Evolutionary conservation across 2,329 filamentous ascomycete genomes (phyloP).

Genomic region (Ceratocystis cubensis): DNA sequence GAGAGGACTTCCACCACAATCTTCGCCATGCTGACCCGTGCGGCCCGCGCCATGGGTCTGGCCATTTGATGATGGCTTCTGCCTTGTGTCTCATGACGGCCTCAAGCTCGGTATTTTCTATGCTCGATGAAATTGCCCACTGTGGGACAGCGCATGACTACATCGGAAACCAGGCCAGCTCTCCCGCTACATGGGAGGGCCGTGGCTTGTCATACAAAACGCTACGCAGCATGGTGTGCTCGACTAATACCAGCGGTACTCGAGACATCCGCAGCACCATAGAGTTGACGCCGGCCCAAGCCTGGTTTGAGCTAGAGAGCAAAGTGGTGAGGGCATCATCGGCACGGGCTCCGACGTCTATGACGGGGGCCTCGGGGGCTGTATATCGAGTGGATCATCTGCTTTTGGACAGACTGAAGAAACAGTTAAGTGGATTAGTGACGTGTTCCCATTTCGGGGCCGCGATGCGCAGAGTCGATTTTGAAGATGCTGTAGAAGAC

Average conservation of each 20-base stretch:
- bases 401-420: conserved; percentile 16
- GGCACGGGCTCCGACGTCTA: not conserved
- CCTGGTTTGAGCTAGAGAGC: conserved; percentile 20
- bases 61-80: conserved; percentile 19
- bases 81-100: conserved; percentile 17
- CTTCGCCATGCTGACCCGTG: not conserved
- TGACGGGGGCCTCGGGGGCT: not conserved
- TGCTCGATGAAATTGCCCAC: conserved; percentile 15
- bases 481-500: conserved; percentile 17
- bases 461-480: conserved; percentile 12
- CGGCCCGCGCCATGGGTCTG: conserved; percentile 13
- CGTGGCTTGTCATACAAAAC: conserved; percentile 17
- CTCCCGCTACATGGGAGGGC: conserved; percentile 17
- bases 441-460: conserved; percentile 16
- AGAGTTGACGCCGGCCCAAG: conserved; percentile 19
- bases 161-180: conserved; percentile 6
- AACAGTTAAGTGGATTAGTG: conserved; percentile 5
- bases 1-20: conserved; percentile 15
- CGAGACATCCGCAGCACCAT: conserved; percentile 1
- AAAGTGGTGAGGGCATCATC: conserved; percentile 4
- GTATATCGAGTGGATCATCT: not conserved
- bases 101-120: conserved; percentile 12
- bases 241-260: not conserved
- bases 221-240: conserved; percentile 11
- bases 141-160: conserved; percentile 8